Base-by-base conservation (phyloP, 371 early-diverging fungal species). In the Mucor irregularis region DNA sequence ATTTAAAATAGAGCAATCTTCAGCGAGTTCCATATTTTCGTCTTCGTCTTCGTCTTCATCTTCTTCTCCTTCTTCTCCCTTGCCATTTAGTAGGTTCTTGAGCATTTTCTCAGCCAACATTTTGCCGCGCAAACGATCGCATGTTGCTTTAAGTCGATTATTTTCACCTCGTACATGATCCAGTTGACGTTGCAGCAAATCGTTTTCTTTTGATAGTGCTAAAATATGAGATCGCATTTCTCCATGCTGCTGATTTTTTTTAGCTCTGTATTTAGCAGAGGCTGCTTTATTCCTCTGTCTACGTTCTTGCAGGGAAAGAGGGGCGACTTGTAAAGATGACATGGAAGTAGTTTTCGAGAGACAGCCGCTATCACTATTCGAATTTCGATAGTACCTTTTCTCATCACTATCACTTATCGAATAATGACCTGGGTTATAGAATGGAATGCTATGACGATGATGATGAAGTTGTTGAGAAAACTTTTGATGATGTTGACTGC, bases 191-290 rank as follows among this genome's bases (percentile, higher is more conserved):
- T 58, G 54, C 5, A 85, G 47, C 1, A 82, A 43, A n/a, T 74
- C 74, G 56, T 82, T 82, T 62, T 85, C 78, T 26, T 81, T 77
- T 7, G 80, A 76, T 4, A 82, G 58, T 2, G 65, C 53, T 1
- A 61, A 40, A 40, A 85, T 83, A 45, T 73, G 59, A 0, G 59
- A 24, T 19, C 78, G 59, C 85, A 85, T 85, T 58, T 85, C 85
- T n/a, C 80, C 73, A 21, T 82, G 76, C 54, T 83, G 82, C 39
- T 76, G 69, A 43, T 85, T 84, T 58, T 85, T 85, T 58, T 83
- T 85, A 19, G 82, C 83, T 22, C 86, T 64, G 58, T 85, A 85
- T 58, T 85, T 85, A 10, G 86, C 86, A 2, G 86, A 85, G 1
- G 86, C 86, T 5, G 82, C 75, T 52, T 85, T 85, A 61, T 85